Base-by-base conservation (phyloP, 441 rosid species). In the Brassica hybrid region DNA sequence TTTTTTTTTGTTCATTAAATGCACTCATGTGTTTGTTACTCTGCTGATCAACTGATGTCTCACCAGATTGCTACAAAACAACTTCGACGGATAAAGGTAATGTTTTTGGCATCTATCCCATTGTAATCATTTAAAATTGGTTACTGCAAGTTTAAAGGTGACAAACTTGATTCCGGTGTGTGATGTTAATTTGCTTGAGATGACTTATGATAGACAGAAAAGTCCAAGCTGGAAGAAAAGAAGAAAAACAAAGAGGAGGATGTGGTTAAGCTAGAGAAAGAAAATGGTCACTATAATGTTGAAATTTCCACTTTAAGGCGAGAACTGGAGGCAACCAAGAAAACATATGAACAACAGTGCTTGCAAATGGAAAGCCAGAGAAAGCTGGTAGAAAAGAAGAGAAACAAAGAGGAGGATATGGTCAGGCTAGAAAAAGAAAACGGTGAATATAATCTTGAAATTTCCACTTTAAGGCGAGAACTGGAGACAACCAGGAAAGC, bases 1-100 rank as follows among this genome's bases (percentile, higher is more conserved):
- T 43, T 36, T 30, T 12, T 18, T 67, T 7, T 80, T 70, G 7
- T 57, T 18, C 23, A 14, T 65, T 25, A 67, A 61, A 56, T 54
- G 50, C 6, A 67, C 64, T 52, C 48, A 23, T 72, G 32, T 36
- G 21, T 17, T 36, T 36, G 21, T 17, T 36, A 23, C 71, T 54
- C 76, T 75, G 5, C 69, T 56, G 19, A 59, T 60, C 74, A 69
- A 72, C 76, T 74, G 62, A 73, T 52, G 57, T 75, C 19, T 45
- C 74, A 73, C 63, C 91, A 90, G 95, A 76, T 82, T 78, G 83
- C 81, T 32, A 70, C 73, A 45, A 80, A 81, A 57, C 89, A 84
- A 78, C 86, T 80, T 85, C 92, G 79, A 79, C 87, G 71, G 72
- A 69, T 83, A 41, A 89, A 86, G 92, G 96, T 90, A 88, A 65